Percentiles rank a stretch among this genome's conserved stretches.
Evolutionary conservation across 2,329 filamentous ascomycete genomes (phyloP).

Genomic region (Teratosphaeria epicoccoides): DNA sequence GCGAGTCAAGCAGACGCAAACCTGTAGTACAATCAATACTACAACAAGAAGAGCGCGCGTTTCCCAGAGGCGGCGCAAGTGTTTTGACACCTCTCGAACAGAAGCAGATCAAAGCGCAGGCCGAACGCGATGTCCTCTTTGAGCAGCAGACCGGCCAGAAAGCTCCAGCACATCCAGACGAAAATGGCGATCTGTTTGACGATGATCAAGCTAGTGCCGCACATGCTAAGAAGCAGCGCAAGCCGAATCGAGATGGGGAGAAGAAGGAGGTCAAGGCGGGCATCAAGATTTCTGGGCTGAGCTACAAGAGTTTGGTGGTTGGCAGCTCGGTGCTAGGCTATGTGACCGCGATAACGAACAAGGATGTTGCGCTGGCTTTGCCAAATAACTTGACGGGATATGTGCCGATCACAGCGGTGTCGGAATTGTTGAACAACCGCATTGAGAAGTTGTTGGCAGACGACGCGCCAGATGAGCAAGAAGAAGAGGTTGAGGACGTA

Average conservation of each 20-base stretch:
- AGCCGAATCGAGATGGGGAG: slow-evolving; percentile 38
- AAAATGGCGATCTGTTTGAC: slow-evolving; percentile 37
- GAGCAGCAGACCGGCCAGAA: slow-evolving; percentile 63
- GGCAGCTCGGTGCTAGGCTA: slow-evolving; percentile 84
- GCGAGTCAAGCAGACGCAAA: slow-evolving; percentile 16
- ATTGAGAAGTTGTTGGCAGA: slow-evolving; percentile 58
- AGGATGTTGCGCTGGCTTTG: slow-evolving; percentile 70
- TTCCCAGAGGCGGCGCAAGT: slow-evolving; percentile 85
- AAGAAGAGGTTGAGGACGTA: slow-evolving; percentile 48
- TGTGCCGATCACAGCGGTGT: slow-evolving; percentile 85
- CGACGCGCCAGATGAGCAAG: slow-evolving; percentile 45
- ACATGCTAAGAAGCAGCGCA: slow-evolving; percentile 42
- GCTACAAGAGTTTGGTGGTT: slow-evolving; percentile 64
- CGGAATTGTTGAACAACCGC: slow-evolving; percentile 62
- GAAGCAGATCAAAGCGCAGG: slow-evolving; percentile 91
- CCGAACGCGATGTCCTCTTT: slow-evolving; percentile 81
- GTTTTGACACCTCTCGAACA: slow-evolving; percentile 86
- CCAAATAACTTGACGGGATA: slow-evolving; percentile 91
- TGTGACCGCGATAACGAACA: slow-evolving; percentile 66
- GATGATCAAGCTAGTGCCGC: slow-evolving; percentile 27
- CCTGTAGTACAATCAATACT: slow-evolving; percentile 36
- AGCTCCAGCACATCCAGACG: slow-evolving; percentile 32
- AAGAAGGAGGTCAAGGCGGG: slow-evolving; percentile 26
- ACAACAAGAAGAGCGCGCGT: slow-evolving; percentile 74
- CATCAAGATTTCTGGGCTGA: slow-evolving; percentile 74